Conservation (phyloP, 345 rosid genomes). For the Acer campestre region DNA sequence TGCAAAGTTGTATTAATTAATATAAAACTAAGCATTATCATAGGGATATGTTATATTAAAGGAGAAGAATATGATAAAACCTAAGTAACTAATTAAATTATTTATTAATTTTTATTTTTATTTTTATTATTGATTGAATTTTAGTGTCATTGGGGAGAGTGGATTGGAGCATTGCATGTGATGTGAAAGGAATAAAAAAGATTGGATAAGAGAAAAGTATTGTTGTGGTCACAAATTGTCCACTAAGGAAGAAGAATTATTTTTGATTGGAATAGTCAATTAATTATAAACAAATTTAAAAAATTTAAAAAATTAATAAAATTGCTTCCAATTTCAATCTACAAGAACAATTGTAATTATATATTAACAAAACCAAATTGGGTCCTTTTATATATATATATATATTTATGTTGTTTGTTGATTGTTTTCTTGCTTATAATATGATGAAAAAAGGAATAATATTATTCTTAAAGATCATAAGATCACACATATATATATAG, state of each 20-base stretch:
- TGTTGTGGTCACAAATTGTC: slow-evolving; percentile 33
- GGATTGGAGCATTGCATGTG: slow-evolving; percentile 39
- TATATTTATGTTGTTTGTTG: too few relatives aligned
- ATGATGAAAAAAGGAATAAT: too few relatives aligned
- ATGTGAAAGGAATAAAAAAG: slow-evolving; percentile 11
- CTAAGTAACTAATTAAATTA: neutral
- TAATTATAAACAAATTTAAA: neutral
- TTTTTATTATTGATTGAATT: neutral
- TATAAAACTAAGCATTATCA: slow-evolving; percentile 34
- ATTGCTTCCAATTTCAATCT: neutral
- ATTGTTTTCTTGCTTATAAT: too few relatives aligned
- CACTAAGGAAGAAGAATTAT: neutral
- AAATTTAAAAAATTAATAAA: too few relatives aligned
- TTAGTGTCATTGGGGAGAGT: slow-evolving; percentile 18
- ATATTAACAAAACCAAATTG: too few relatives aligned
- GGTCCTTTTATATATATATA: too few relatives aligned
- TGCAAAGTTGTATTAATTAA: slow-evolving; percentile 18
- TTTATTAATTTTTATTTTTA: neutral
- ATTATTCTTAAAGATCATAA: too few relatives aligned
- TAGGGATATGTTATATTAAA: slow-evolving; percentile 31
- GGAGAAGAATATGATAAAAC: slow-evolving; percentile 23
- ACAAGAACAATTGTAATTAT: neutral
- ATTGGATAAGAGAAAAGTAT: slow-evolving; percentile 21
- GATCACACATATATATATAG: too few relatives aligned
- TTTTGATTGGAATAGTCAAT: slow-evolving; percentile 17